Conservation (phyloP, 2,329 filamentous ascomycete genomes). For the Aureobasidium sp. region DNA sequence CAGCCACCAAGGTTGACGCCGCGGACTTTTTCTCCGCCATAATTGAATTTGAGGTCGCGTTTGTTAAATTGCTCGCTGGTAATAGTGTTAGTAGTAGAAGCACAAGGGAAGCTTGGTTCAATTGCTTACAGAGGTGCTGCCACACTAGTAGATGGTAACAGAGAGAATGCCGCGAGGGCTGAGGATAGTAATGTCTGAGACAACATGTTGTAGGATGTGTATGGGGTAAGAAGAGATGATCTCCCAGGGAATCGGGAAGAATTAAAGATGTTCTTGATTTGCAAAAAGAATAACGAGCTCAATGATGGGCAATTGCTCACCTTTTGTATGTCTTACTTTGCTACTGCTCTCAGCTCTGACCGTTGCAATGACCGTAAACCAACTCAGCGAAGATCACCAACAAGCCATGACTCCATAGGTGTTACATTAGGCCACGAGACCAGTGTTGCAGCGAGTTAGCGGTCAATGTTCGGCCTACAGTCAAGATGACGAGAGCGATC, state of each 20-base stretch:
- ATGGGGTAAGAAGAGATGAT: background rate
- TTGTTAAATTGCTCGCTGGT: conserved; percentile 12
- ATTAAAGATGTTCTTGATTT: conserved; percentile 8
- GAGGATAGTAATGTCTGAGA: conserved; percentile 9
- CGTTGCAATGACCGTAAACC: background rate
- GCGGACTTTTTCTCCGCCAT: conserved; percentile 48
- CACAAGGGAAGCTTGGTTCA: too few relatives aligned
- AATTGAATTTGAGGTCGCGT: conserved; percentile 42
- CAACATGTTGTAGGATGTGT: conserved; percentile 9
- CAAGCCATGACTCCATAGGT: background rate
- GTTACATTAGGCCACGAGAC: conserved; percentile 12
- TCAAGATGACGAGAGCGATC: conserved; percentile 13
- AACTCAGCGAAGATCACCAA: background rate
- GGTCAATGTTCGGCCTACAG: background rate
- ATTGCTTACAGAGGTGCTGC: conserved; percentile 10
- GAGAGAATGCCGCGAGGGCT: conserved; percentile 12
- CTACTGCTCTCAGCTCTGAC: background rate
- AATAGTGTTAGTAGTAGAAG: background rate
- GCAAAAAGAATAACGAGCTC: background rate
- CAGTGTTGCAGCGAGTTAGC: conserved; percentile 6
- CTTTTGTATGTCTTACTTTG: background rate
- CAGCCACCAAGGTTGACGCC: conserved; percentile 61
- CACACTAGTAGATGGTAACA: background rate
- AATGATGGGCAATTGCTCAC: background rate
- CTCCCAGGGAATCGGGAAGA: background rate